Conservation (phyloP, 164 flowering plant genomes). For the Platanus orientalis region DNA sequence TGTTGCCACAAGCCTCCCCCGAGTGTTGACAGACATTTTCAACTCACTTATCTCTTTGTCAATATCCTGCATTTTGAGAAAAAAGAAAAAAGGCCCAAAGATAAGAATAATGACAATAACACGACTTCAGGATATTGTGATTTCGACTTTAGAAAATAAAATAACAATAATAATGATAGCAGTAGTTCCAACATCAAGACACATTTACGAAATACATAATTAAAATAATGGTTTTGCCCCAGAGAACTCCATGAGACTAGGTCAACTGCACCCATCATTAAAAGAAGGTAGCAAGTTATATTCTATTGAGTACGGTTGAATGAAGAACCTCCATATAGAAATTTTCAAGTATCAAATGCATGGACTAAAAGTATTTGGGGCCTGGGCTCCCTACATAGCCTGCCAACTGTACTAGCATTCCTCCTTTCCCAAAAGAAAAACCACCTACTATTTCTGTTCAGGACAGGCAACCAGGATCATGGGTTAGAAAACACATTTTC, state of each 20-base stretch:
- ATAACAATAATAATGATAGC: not conserved
- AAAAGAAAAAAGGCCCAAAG: not conserved
- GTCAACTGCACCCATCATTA: not conserved
- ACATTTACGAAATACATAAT: too few species aligned
- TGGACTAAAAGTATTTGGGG: not conserved
- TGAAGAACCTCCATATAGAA: not conserved
- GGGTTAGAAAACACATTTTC: too few species aligned
- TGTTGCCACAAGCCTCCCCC: constrained; percentile 93
- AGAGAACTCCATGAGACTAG: not conserved
- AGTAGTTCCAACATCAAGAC: not conserved
- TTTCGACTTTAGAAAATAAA: too few species aligned
- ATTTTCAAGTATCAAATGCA: not conserved
- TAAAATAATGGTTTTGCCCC: not conserved
- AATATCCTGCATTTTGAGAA: constrained; percentile 65
- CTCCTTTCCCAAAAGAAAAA: too few species aligned
- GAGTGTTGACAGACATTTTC: constrained; percentile 85
- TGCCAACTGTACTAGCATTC: too few species aligned
- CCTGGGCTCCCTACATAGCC: too few species aligned
- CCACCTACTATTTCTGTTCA: too few species aligned
- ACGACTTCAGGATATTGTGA: not conserved
- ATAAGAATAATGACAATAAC: not conserved
- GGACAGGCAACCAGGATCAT: too few species aligned
- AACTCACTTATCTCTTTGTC: constrained; percentile 95
- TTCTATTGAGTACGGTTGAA: not conserved
- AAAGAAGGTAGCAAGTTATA: not conserved